phyloP scores from a whole-genome alignment of 495 filamentous ascomycete genomes.

The Penicillium canescens region DNA sequence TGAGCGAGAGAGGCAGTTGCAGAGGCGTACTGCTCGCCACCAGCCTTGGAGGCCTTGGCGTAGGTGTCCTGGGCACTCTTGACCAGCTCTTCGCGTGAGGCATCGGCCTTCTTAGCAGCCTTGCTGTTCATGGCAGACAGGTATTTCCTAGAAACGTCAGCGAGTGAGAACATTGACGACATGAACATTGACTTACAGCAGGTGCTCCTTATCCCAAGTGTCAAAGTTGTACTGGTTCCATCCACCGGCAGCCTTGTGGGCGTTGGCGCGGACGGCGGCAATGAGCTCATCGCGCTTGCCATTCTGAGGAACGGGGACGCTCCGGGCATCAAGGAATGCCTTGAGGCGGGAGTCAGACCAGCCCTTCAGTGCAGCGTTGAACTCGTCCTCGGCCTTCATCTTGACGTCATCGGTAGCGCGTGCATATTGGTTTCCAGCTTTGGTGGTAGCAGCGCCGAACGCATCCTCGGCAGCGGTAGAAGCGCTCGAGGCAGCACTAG shows the following conservation, averaged over 20 bases:
- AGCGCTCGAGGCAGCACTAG: slow-evolving; percentile 52
- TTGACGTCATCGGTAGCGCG: slow-evolving; percentile 71
- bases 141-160: slow-evolving; percentile 57
- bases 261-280: slow-evolving; percentile 68
- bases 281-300: slow-evolving; percentile 79
- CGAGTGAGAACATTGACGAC: neutral
- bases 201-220: slow-evolving; percentile 74
- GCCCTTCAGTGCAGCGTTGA: slow-evolving; percentile 58
- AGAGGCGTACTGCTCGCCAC: slow-evolving; percentile 68
- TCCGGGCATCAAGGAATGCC: slow-evolving; percentile 59
- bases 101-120: slow-evolving; percentile 60
- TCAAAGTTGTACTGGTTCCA: slow-evolving; percentile 84
- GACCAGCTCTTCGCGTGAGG: slow-evolving; percentile 71
- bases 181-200: slow-evolving; percentile 51
- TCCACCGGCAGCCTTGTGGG: slow-evolving; percentile 70
- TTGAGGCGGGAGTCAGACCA: slow-evolving; percentile 81
- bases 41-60: slow-evolving; percentile 65
- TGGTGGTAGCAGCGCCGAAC: slow-evolving; percentile 79
- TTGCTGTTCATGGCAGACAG: slow-evolving; percentile 69
- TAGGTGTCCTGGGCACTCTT: slow-evolving; percentile 73
- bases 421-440: slow-evolving; percentile 74
- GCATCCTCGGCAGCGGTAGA: slow-evolving; percentile 54
- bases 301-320: slow-evolving; percentile 69
- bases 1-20: slow-evolving; percentile 71
- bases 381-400: slow-evolving; percentile 65